Percentiles rank a stretch among this genome's conserved stretches.
These are phyloP conservation scores for Suhomyces kilbournensis DNA, from an alignment of 805 yeast species.

Conservation along the genomic window DNA sequence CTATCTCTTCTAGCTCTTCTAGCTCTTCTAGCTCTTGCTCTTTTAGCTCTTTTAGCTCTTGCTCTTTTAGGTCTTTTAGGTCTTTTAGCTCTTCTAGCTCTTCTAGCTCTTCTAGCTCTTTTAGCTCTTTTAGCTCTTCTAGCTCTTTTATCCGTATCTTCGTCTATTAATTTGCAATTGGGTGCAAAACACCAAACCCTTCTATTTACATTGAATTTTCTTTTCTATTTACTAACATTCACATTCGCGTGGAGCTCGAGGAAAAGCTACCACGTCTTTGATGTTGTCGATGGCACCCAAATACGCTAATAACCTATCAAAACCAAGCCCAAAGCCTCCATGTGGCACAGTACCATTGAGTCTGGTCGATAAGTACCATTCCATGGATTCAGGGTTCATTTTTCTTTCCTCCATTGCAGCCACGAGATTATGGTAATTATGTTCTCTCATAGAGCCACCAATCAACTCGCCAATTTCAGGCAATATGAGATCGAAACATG, in stretches of 20 bases:
- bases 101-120: too few relatives aligned
- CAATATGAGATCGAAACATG: slow-evolving; percentile 82
- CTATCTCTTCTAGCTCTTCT: too few relatives aligned
- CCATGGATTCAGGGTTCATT: slow-evolving; percentile 59
- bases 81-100: too few relatives aligned
- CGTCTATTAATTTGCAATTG: not conserved
- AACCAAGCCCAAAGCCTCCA: slow-evolving; percentile 97
- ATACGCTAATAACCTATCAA: slow-evolving; percentile 79
- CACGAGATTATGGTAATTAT: slow-evolving; percentile 46
- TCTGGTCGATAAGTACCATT: slow-evolving; percentile 80
- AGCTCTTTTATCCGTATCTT: not conserved
- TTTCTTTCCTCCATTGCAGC: slow-evolving; percentile 48
- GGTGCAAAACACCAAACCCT: not conserved
- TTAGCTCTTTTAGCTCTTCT: too few relatives aligned
- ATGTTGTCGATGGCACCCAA: slow-evolving; percentile 74
- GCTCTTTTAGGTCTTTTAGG: too few relatives aligned
- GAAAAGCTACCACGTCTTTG: slow-evolving; percentile 83
- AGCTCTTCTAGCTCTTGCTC: too few relatives aligned
- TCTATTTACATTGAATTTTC: not conserved
- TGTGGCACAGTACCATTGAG: slow-evolving; percentile 83
- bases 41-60: too few relatives aligned
- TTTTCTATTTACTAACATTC: slow-evolving; percentile 21
- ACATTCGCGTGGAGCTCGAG: slow-evolving; percentile 56
- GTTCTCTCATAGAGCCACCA: slow-evolving; percentile 94
- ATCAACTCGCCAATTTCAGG: slow-evolving; percentile 93